A percentile compares a stretch with the other conserved stretches of the same genome.
Conservation (phyloP, 192 early-diverging fungal genomes). For the Coemansia sp. region DNA sequence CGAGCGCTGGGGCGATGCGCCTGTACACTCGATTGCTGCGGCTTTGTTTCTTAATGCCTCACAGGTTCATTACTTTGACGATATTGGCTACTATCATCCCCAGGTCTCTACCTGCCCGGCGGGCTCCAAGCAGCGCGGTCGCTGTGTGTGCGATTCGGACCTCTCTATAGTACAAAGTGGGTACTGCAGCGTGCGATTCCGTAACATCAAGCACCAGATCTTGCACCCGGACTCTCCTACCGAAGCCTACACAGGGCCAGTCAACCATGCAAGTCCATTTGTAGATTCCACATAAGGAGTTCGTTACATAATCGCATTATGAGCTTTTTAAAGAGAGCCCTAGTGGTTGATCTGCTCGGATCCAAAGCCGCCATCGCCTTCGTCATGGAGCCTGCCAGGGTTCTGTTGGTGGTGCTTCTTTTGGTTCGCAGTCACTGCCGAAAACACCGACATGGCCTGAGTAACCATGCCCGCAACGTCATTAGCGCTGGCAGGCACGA, state of each 20-base stretch:
- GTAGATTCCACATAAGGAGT: neutral
- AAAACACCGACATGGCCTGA: constrained; percentile 62
- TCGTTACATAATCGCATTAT: neutral
- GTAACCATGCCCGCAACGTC: constrained; percentile 89
- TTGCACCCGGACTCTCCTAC: constrained; percentile 7
- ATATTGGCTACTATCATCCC: constrained; percentile 64
- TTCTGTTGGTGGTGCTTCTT: constrained; percentile 5
- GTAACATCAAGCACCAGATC: neutral
- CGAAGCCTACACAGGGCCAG: constrained; percentile 5
- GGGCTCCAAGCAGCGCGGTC: constrained; percentile 42
- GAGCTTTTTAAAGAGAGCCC: neutral
- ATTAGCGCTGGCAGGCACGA: constrained; percentile 79
- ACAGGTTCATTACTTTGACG: constrained; percentile 69
- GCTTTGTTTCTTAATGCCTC: constrained; percentile 55
- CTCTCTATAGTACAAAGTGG: constrained; percentile 17
- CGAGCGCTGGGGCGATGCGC: constrained; percentile 67
- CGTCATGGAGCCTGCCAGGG: neutral
- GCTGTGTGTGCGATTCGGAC: constrained; percentile 43
- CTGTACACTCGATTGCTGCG: constrained; percentile 67
- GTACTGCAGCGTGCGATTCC: constrained; percentile 19
- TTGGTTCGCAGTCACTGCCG: constrained; percentile 31
- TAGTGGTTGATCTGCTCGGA: constrained; percentile 45
- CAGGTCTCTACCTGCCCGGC: constrained; percentile 40
- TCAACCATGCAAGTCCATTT: neutral
- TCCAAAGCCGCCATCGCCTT: constrained; percentile 33